Evolutionary conservation across 441 rosid genomes (phyloP), one percentile per base, ranked within the genome.

Genomic region (Erysimum cheiri): DNA sequence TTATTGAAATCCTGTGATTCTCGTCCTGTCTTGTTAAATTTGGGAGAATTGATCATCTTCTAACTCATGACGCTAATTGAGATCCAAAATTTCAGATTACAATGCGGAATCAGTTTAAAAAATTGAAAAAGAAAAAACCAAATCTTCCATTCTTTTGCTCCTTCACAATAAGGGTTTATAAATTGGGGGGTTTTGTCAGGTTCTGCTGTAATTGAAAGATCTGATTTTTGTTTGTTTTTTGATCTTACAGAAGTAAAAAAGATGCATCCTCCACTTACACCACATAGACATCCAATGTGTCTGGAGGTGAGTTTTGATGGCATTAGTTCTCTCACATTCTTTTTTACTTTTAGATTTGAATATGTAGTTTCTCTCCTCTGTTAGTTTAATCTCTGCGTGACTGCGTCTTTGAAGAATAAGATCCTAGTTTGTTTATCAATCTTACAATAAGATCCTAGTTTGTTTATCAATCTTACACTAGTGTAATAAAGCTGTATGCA

Each of bases 221-320:
- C 2, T 67, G 64, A 43, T 67, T 35, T 66, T 73, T 73, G 26
- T 17, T 6, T 41, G 33, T 29, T 28, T 4, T 1, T 1, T 19
- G 0, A 14, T 15, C 6, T 64, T 56, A 4, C 74, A 48, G 66
- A 48, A 69, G 46, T 13, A 14, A 31, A 14, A 24, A 69, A 75
- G 71, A 78, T 94, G 98, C 98, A 94, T 86, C 98, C 98, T 79
- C 97, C 95, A 29, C 78, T 94, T 79, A 86, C 97, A 12, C 77
- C 93, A 53, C 97, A 94, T 61, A 80, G 87, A 65, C 98, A 94
- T 63, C 98, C 97, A 3, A 89, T 91, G 96, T 89, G 98, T 77
- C 84, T 80, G 33, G 91, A 94, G 50, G 98, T 94, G 56, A 85
- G 96, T 80, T 53, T 64, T 22, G 24, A 2, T 29, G 3, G 5